phyloP scores from a whole-genome alignment of 1,284 basidiomycete genomes.

The Prillingera fragicola region DNA sequence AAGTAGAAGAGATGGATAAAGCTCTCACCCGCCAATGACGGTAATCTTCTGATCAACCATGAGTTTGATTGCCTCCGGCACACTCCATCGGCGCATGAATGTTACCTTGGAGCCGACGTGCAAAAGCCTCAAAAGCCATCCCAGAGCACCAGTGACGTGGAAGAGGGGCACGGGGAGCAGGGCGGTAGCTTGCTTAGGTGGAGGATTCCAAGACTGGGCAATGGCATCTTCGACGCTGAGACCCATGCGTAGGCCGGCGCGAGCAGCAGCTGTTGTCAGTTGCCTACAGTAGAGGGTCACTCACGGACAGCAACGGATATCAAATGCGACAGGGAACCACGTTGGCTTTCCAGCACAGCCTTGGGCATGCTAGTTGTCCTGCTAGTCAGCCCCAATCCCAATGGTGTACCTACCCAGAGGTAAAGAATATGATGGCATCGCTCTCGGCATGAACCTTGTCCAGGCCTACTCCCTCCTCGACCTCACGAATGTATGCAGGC shows the following conservation, averaged over 20 bases:
- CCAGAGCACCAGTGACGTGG: conserved; percentile 41
- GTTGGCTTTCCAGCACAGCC: conserved; percentile 36
- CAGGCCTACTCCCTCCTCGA: conserved; percentile 6
- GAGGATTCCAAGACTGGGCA: too few species aligned
- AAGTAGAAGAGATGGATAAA: conserved; percentile 1
- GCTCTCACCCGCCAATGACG: conserved; percentile 32
- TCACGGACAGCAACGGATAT: conserved; percentile 31
- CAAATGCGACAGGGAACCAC: conserved; percentile 32
- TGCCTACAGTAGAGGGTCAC: too few species aligned
- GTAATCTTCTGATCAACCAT: conserved; percentile 31
- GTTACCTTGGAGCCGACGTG: conserved; percentile 34
- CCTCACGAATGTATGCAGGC: too few species aligned
- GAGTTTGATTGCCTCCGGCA: conserved; percentile 26
- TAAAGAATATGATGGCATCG: conserved; percentile 38
- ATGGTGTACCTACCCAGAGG: conserved; percentile 7
- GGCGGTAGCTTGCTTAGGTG: not conserved
- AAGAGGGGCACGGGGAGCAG: conserved; percentile 39
- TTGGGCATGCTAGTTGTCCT: conserved; percentile 37
- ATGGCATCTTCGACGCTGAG: too few species aligned
- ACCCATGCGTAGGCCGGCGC: conserved; percentile 29
- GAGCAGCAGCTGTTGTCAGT: conserved; percentile 28
- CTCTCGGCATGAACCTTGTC: conserved; percentile 27
- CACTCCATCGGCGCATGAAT: conserved; percentile 31
- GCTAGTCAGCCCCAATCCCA: too few species aligned
- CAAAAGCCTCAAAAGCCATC: conserved; percentile 36